Conservation (phyloP, 2,329 filamentous ascomycete genomes). For the Bertia moriformis region DNA sequence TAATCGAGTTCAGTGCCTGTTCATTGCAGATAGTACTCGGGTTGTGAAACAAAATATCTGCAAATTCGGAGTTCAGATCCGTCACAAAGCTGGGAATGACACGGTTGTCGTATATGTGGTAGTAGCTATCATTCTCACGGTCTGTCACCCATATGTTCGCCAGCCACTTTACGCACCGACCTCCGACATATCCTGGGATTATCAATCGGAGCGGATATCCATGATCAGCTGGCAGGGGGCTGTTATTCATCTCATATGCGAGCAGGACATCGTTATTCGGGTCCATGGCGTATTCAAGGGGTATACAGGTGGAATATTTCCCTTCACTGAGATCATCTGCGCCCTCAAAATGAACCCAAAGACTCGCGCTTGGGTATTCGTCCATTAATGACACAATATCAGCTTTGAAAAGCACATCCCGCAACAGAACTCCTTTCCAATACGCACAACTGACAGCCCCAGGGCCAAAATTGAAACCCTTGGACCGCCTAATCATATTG, state of each 20-base stretch:
- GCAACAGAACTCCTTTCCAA: slow-evolving; percentile 70
- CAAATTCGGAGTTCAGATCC: slow-evolving; percentile 30
- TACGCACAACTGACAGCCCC: slow-evolving; percentile 76
- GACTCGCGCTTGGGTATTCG: not conserved
- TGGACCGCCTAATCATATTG: slow-evolving; percentile 77
- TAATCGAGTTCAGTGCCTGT: slow-evolving; percentile 31
- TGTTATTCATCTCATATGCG: slow-evolving; percentile 51
- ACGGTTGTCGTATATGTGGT: slow-evolving; percentile 34
- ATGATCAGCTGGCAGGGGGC: slow-evolving; percentile 47
- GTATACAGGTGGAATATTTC: slow-evolving; percentile 45
- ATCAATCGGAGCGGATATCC: slow-evolving; percentile 49
- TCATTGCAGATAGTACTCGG: slow-evolving; percentile 30
- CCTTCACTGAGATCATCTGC: not conserved
- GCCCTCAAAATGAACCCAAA: not conserved
- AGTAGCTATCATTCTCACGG: slow-evolving; percentile 41
- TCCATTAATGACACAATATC: not conserved
- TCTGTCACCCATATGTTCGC: slow-evolving; percentile 47
- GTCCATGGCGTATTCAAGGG: slow-evolving; percentile 40
- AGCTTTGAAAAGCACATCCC: slow-evolving; percentile 6
- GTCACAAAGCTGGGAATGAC: slow-evolving; percentile 33
- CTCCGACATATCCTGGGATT: slow-evolving; percentile 52
- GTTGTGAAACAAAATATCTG: slow-evolving; percentile 27
- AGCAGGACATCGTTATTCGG: slow-evolving; percentile 49
- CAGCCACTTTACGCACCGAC: slow-evolving; percentile 57
- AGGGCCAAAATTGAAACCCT: slow-evolving; percentile 87